Conservation (phyloP, 2,329 filamentous ascomycete species). For the Aspergillus sp. region DNA sequence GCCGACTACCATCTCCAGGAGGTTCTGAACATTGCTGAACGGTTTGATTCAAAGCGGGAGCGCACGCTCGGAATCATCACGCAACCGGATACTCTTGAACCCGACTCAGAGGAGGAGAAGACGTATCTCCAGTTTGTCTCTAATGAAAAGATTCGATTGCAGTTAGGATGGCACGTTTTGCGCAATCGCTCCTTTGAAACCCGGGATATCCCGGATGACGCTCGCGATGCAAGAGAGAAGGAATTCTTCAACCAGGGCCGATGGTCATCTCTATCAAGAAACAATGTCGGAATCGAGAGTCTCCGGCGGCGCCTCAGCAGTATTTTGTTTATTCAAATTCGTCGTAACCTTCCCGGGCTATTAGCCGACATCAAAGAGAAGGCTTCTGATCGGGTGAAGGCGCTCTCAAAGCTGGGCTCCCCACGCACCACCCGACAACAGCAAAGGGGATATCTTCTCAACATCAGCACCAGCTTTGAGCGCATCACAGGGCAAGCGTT, state of each 20-base stretch:
- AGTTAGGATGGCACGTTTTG: constrained; percentile 54
- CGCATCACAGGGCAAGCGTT: constrained; percentile 41
- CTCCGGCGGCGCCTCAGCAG: constrained; percentile 42
- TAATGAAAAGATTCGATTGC: constrained; percentile 46
- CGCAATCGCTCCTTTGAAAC: constrained; percentile 48
- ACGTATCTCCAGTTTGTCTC: constrained; percentile 39
- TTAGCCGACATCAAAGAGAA: constrained; percentile 38
- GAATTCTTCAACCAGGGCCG: constrained; percentile 35
- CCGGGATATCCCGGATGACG: constrained; percentile 21
- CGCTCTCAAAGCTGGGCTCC: constrained; percentile 27
- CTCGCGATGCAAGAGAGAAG: constrained; percentile 35
- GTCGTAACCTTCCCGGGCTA: constrained; percentile 37
- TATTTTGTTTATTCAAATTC: constrained; percentile 34
- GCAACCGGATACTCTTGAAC: constrained; percentile 45
- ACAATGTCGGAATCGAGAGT: constrained; percentile 34
- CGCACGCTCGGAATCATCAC: constrained; percentile 52
- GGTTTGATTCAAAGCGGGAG: constrained; percentile 31
- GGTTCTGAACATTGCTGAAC: constrained; percentile 52
- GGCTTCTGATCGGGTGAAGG: constrained; percentile 35
- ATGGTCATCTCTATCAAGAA: constrained; percentile 28
- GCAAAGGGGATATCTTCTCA: constrained; percentile 31
- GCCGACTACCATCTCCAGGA: constrained; percentile 59
- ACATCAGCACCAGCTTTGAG: constrained; percentile 42
- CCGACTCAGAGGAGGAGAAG: constrained; percentile 39
- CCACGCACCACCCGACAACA: constrained; percentile 27